Evolutionary conservation across 805 yeast genomes (phyloP).

Genomic region (Clavispora santaluciae): DNA sequence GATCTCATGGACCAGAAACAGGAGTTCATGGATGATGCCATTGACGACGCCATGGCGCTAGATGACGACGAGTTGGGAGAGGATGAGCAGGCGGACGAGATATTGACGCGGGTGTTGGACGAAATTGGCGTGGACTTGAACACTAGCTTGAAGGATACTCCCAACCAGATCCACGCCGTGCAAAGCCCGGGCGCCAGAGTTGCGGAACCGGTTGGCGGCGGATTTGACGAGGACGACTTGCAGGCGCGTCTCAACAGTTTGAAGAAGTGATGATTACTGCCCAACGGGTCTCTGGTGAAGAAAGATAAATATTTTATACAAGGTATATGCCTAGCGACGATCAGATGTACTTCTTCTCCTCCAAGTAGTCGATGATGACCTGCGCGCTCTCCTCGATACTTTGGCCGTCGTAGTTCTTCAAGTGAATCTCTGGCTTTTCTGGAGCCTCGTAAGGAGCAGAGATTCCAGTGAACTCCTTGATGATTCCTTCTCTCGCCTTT

Average conservation of each 20-base stretch:
- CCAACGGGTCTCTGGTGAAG: neutral
- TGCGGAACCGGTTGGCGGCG: slow-evolving; percentile 52
- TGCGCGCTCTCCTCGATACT: slow-evolving; percentile 79
- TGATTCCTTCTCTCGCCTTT: slow-evolving; percentile 92
- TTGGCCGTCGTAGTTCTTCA: slow-evolving; percentile 60
- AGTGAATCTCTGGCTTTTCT: slow-evolving; percentile 72
- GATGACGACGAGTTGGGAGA: slow-evolving; percentile 69
- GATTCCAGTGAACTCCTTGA: slow-evolving; percentile 92
- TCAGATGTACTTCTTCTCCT: slow-evolving; percentile 40
- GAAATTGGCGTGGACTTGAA: slow-evolving; percentile 90
- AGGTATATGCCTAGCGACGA: neutral
- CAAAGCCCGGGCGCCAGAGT: slow-evolving; percentile 25
- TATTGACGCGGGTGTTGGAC: slow-evolving; percentile 86
- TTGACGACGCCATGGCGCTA: slow-evolving; percentile 93
- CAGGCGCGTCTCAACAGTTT: slow-evolving; percentile 85
- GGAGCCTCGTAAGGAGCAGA: slow-evolving; percentile 97
- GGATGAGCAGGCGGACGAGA: slow-evolving; percentile 87
- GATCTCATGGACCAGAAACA: slow-evolving; percentile 98
- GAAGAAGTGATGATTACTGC: slow-evolving; percentile 42
- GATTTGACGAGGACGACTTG: slow-evolving; percentile 66
- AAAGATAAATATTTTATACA: neutral
- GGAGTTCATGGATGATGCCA: slow-evolving; percentile 97
- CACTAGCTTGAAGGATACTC: slow-evolving; percentile 43
- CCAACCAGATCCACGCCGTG: slow-evolving; percentile 28
- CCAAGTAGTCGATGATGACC: slow-evolving; percentile 63